Percentiles rank a stretch among this genome's conserved stretches.
Evolutionary conservation across 768 basidiomycete species (phyloP).

Genomic region (Kwoniella bestiolae): DNA sequence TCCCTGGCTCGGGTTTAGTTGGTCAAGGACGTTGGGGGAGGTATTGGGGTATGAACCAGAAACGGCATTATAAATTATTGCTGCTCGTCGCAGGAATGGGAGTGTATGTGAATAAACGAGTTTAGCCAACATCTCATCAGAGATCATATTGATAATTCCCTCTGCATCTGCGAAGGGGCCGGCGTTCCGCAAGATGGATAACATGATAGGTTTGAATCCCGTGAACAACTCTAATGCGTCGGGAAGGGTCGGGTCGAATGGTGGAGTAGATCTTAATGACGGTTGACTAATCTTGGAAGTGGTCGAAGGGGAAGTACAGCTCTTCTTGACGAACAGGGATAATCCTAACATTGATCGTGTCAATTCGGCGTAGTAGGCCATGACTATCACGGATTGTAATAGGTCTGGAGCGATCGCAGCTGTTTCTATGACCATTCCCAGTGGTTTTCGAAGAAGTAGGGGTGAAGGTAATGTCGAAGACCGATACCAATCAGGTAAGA

Average conservation of each 20-base stretch:
- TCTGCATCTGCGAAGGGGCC: slow-evolving; percentile 46
- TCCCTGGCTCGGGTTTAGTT: slow-evolving; percentile 54
- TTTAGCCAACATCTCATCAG: slow-evolving; percentile 76
- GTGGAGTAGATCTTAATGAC: slow-evolving; percentile 27
- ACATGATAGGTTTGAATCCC: slow-evolving; percentile 62
- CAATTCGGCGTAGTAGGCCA: slow-evolving; percentile 88
- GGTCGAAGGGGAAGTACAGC: slow-evolving; percentile 13
- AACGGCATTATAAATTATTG: slow-evolving; percentile 79
- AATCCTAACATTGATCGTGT: slow-evolving; percentile 84
- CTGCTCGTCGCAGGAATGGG: slow-evolving; percentile 85
- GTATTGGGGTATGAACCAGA: slow-evolving; percentile 37
- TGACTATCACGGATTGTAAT: slow-evolving; percentile 81
- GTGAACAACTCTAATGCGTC: slow-evolving; percentile 76
- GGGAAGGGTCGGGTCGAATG: slow-evolving; percentile 61
- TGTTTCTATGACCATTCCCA: slow-evolving; percentile 84
- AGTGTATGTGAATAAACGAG: slow-evolving; percentile 84
- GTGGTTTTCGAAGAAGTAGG: slow-evolving; percentile 83
- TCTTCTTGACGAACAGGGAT: slow-evolving; percentile 42
- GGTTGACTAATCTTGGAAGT: slow-evolving; percentile 3
- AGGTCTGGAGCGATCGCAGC: slow-evolving; percentile 89
- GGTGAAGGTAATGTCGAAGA: slow-evolving; percentile 82
- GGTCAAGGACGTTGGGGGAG: slow-evolving; percentile 40
- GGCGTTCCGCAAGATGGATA: slow-evolving; percentile 38
- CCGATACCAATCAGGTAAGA: slow-evolving; percentile 90
- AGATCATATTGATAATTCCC: slow-evolving; percentile 69